Percentiles rank a stretch among this genome's conserved stretches.
Conservation (phyloP, 768 basidiomycete genomes). For the Pleurotus platypus region DNA sequence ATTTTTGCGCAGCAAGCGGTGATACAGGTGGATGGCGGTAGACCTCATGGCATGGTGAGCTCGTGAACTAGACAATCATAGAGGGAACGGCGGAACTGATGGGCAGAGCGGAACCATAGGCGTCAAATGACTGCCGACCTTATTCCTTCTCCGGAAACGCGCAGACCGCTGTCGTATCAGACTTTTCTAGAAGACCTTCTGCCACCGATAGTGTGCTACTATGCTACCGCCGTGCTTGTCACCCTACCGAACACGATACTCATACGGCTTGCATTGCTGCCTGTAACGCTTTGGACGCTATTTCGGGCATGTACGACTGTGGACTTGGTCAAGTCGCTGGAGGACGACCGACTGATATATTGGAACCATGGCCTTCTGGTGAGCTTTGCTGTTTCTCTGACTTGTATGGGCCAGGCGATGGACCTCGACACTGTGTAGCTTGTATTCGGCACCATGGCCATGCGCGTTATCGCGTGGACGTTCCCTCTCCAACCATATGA, state of each 20-base stretch:
- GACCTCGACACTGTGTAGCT: slow-evolving; percentile 35
- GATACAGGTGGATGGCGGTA: slow-evolving; percentile 7
- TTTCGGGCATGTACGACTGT: slow-evolving; percentile 41
- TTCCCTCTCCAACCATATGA: slow-evolving; percentile 30
- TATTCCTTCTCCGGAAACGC: slow-evolving; percentile 24
- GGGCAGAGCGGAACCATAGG: not conserved
- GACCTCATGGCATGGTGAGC: slow-evolving; percentile 11
- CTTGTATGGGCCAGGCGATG: not conserved
- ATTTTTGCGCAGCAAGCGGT: not conserved
- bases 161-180: slow-evolving; percentile 29
- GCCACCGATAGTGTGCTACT: slow-evolving; percentile 42
- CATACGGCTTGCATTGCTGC: slow-evolving; percentile 44
- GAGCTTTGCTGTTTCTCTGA: slow-evolving; percentile 14
- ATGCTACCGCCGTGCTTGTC: slow-evolving; percentile 50
- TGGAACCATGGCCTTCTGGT: slow-evolving; percentile 46
- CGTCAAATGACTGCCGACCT: slow-evolving; percentile 16
- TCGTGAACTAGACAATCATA: not conserved
- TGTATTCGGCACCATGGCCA: slow-evolving; percentile 27
- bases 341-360: slow-evolving; percentile 32
- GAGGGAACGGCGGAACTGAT: slow-evolving; percentile 8
- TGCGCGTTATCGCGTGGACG: slow-evolving; percentile 39
- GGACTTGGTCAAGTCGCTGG: slow-evolving; percentile 32
- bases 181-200: slow-evolving; percentile 33
- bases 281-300: slow-evolving; percentile 40
- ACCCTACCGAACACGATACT: slow-evolving; percentile 39